A percentile compares a stretch with the other conserved stretches of the same genome.
phyloP scores from a whole-genome alignment of 768 basidiomycete genomes.

The Mrakia frigida region DNA sequence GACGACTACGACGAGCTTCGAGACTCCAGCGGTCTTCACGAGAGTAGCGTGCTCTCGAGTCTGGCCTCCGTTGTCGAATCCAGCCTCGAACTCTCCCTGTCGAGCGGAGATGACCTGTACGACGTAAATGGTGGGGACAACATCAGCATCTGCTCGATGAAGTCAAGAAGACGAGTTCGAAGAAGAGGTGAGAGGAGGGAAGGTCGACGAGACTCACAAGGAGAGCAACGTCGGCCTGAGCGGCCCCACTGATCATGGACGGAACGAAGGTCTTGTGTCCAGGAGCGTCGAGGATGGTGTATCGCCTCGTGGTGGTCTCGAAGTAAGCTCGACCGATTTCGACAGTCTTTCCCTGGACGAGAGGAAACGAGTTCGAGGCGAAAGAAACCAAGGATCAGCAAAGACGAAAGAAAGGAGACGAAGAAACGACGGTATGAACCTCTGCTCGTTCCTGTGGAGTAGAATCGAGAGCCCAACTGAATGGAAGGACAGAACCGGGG shows the following conservation, averaged over 20 bases:
- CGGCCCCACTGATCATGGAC: conserved; percentile 95
- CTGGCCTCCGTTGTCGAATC: conserved; percentile 96
- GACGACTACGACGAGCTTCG: conserved; percentile 76
- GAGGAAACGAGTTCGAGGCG: neutral
- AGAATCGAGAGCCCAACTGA: conserved; percentile 82
- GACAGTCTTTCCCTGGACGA: conserved; percentile 76
- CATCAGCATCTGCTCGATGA: neutral
- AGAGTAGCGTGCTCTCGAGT: conserved; percentile 87
- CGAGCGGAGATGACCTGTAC: conserved; percentile 77
- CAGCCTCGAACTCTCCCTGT: conserved; percentile 98
- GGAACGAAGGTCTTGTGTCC: conserved; percentile 99
- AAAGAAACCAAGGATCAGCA: neutral
- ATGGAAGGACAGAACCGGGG: no score
- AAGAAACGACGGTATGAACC: conserved; percentile 34
- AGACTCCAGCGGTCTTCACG: conserved; percentile 96
- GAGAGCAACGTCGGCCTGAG: conserved; percentile 93
- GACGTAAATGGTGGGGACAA: conserved; percentile 7
- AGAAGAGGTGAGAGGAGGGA: neutral
- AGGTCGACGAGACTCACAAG: conserved; percentile 52
- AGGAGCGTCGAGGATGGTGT: conserved; percentile 97
- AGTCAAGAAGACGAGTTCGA: neutral
- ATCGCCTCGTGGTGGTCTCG: conserved; percentile 76
- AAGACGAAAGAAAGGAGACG: neutral
- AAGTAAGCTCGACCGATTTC: conserved; percentile 98
- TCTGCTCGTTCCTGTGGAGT: conserved; percentile 89